Base-by-base conservation (phyloP, 352 stramenopile species). In the Pythium myriotylum region DNA sequence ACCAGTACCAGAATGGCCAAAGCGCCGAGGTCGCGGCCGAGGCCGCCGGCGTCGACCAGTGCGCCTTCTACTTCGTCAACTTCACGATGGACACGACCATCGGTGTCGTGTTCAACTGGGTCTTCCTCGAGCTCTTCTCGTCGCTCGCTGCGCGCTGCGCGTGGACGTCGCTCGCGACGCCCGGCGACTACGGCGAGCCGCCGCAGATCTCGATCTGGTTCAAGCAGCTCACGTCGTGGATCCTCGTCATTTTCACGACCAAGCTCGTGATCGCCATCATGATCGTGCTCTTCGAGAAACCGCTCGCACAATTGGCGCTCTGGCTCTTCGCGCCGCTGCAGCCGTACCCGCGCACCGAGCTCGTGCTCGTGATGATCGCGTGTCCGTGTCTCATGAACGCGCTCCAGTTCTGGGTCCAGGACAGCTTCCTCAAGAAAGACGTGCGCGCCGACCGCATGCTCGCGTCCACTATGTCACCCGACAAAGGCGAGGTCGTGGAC, bases 391-490 rank as follows among this genome's bases (percentile, higher is more conserved):
- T 95, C 19, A 95, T 96, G 86, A 96, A 96, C 65, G 86, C 81
- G 16, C 51, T 95, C 45, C 88, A 96, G 58, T 96, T 95, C 59
- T 96, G 86, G 86, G 72, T 96, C 32, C 88, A 96, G 67, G 88
- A 96, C 75, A 94, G 77, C 70, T 96, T 94, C 67, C 79, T 96
- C 50, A 96, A 95, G 62, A 93, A 95, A 59, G 83, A 92, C 43
- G 69, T 88, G 23, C 59, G 66, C n/a, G 60, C 59, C 27, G 66
- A 69, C 49, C 63, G 56, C 55, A 48, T 56, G 37, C 55, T 66
- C 22, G 60, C 66, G 39, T 22, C 60, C 26, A 67, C 60, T 8
- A 17, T 35, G 9, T 73, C 66, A 1, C 59, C 65, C 9, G 60
- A 59, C 40, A 72, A 72, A 29, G 42, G 20, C 24, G 52, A 49